phyloP scores from a whole-genome alignment of 352 stramenopile genomes.

The Phytophthora idaei region DNA sequence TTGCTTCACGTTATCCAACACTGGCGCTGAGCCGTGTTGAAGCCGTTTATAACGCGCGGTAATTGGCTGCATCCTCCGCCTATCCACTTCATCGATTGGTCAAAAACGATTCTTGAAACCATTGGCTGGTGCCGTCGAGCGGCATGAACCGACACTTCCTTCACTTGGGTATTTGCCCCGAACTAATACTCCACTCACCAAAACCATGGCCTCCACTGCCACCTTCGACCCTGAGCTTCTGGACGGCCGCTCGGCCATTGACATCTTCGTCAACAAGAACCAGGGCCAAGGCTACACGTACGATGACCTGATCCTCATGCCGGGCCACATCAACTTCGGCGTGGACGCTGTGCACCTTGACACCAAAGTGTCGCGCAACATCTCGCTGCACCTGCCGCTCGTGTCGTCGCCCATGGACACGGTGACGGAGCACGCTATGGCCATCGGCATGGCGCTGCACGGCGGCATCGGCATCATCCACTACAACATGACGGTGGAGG shows the following conservation, averaged over 20 bases:
- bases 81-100: slow-evolving; percentile 38
- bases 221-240: slow-evolving; percentile 59
- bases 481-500: slow-evolving; percentile 99
- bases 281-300: slow-evolving; percentile 85
- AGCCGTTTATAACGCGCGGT: background rate
- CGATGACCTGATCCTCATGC: slow-evolving; percentile 82
- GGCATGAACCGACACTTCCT: slow-evolving; percentile 37
- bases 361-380: slow-evolving; percentile 94
- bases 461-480: slow-evolving; percentile 99
- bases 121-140: slow-evolving; percentile 39
- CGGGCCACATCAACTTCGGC: slow-evolving; percentile 77
- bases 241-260: slow-evolving; percentile 76
- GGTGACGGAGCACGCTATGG: slow-evolving; percentile 99
- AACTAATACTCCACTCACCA: background rate
- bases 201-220: slow-evolving; percentile 22
- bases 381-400: slow-evolving; percentile 95
- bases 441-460: slow-evolving; percentile 99
- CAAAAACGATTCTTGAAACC: slow-evolving; percentile 42
- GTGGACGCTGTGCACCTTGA: slow-evolving; percentile 93
- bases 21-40: background rate
- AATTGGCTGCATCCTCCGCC: slow-evolving; percentile 24
- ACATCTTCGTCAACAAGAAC: slow-evolving; percentile 91
- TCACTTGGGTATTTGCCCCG: slow-evolving; percentile 48
- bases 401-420: slow-evolving; percentile 99
- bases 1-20: background rate